Conservation (phyloP, 352 stramenopile species). For the Phytopythium vexans region DNA sequence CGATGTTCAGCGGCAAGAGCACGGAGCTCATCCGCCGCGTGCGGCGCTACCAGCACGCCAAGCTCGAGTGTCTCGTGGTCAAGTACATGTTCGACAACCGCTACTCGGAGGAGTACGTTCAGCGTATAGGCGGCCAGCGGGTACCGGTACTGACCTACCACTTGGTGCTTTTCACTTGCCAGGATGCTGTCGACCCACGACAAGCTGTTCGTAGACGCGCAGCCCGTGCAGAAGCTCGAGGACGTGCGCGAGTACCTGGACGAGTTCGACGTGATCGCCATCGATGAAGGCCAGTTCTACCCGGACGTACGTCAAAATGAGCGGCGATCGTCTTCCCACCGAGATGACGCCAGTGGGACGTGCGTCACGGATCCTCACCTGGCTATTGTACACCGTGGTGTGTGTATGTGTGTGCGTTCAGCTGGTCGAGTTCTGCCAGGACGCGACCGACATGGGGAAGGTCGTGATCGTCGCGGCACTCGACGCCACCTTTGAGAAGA, state of each 20-base stretch:
- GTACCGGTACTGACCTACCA: not conserved
- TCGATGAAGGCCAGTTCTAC: conserved; percentile 88
- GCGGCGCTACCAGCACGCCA: conserved; percentile 75
- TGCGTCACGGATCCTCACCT: too few species aligned
- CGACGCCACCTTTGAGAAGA: conserved; percentile 74
- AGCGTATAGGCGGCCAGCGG: not conserved
- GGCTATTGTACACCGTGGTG: not conserved
- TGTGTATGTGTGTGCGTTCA: conserved; percentile 16
- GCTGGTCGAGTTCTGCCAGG: conserved; percentile 74
- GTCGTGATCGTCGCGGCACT: conserved; percentile 77
- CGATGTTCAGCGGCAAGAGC: conserved; percentile 89
- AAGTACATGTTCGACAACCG: conserved; percentile 79
- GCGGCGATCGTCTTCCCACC: not conserved
- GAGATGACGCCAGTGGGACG: not conserved
- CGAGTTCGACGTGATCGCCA: conserved; percentile 82
- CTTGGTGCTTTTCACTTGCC: not conserved
- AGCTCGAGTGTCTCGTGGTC: conserved; percentile 75
- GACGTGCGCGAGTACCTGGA: conserved; percentile 55
- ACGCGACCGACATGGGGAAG: conserved; percentile 66
- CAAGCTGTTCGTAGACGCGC: conserved; percentile 64
- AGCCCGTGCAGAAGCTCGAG: conserved; percentile 48
- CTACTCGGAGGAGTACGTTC: conserved; percentile 66
- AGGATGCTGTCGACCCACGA: conserved; percentile 80
- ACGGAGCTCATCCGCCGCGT: conserved; percentile 85
- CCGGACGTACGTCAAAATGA: conserved; percentile 40